Conservation (phyloP, 2,329 filamentous ascomycete genomes). For the Ophiostoma sp. region DNA sequence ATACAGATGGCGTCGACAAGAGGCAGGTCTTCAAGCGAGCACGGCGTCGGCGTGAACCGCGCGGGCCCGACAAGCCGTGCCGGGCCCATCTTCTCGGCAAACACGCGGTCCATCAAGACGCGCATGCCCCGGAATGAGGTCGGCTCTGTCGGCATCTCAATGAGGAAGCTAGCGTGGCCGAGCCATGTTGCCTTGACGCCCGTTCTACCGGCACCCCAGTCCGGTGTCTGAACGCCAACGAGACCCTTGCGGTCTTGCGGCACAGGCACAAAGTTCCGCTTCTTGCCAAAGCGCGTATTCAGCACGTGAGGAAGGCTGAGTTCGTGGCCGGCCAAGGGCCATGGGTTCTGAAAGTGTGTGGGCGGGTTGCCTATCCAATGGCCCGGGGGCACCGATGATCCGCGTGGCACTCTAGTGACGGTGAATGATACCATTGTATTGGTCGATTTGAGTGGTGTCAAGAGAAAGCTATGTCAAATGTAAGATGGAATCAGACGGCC, state of each 20-base stretch:
- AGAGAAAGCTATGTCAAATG: not conserved
- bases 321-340: not conserved
- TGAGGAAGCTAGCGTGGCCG: constrained; percentile 1
- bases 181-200: not conserved
- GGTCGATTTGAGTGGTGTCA: not conserved
- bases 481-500: too few relatives aligned
- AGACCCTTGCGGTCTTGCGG: not conserved
- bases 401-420: not conserved
- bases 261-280: not conserved
- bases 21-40: constrained; percentile 44
- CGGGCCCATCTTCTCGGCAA: not conserved
- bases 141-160: not conserved
- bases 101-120: not conserved
- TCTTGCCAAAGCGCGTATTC: not conserved
- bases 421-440: not conserved
- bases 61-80: constrained; percentile 40
- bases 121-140: not conserved
- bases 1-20: constrained; percentile 47
- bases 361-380: not conserved
- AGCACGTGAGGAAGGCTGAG: not conserved
- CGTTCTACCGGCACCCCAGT: not conserved
- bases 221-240: not conserved
- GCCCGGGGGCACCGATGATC: not conserved
- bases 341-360: not conserved
- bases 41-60: constrained; percentile 48